Evolutionary conservation across 345 rosid species (phyloP).

Genomic region (Melaleuca alternifolia): DNA sequence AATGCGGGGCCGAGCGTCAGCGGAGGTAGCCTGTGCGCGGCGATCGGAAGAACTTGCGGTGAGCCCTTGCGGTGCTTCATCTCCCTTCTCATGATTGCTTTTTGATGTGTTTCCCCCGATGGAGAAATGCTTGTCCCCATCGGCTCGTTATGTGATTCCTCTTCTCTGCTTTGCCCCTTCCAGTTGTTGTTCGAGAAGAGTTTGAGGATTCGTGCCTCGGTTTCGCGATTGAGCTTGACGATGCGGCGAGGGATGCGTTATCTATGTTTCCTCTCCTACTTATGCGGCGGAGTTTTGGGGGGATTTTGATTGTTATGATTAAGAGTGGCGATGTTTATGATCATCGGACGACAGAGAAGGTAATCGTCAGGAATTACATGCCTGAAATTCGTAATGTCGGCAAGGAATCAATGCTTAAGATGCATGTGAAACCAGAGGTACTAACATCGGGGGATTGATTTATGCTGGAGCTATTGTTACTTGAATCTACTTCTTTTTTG

Average conservation of each 20-base stretch:
- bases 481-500: not conserved
- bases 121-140: no score
- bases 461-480: not conserved
- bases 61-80: not conserved
- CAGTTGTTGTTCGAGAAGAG: constrained; percentile 24
- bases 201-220: constrained; percentile 82
- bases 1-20: constrained; percentile 52
- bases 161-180: not conserved
- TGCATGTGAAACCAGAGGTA: constrained; percentile 71
- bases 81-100: not conserved
- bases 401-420: constrained; percentile 45
- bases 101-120: no score
- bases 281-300: not conserved
- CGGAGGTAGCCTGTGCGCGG: constrained; percentile 60
- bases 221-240: constrained; percentile 90
- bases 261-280: not conserved
- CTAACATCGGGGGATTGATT: not conserved
- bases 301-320: not conserved
- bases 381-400: constrained; percentile 23
- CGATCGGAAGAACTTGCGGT: constrained; percentile 63
- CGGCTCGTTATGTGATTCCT: not conserved
- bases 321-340: not conserved
- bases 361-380: constrained; percentile 69
- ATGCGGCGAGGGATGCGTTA: constrained; percentile 41
- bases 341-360: constrained; percentile 70